Base-by-base conservation (phyloP, 768 basidiomycete genomes). In the Russula ochroleuca region DNA sequence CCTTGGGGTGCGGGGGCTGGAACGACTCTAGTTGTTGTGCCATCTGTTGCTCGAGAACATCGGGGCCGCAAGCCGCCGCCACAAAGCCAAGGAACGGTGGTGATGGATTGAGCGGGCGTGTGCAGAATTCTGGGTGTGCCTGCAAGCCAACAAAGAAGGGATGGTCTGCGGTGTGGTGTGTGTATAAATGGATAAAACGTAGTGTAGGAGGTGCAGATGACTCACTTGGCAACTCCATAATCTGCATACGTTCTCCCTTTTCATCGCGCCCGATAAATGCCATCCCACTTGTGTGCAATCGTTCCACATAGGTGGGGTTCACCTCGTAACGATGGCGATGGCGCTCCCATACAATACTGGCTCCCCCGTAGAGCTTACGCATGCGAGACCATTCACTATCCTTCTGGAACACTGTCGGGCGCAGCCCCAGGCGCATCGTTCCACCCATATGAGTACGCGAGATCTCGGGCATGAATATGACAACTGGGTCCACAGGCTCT, bases 381-480 rank as follows among this genome's bases (percentile, higher is more conserved):
- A 82, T 77, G 65, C 83, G 84, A 52, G 86, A 88, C 87, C 88
- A 92, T 19, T 88, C 87, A 1, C 85, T 86, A 13, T 78, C 81
- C 10, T 79, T 73, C 61, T 88, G 84, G 73, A 98, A 98, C 53
- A 98, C 83, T 2, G 96, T 99, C 4, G 96, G 94, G 21, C 96
- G 86, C 47, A 98, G 80, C 25, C 97, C 97, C 21, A 98, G 83
- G 14, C 97, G 88, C 97, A 99, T 99, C n/a, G 96, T 99, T 23
- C 97, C 97, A 56, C 97, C 97, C 85, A 98, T 93, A 68, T 98
- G 94, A 14, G 95, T 98, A 73, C 88, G 90, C 13, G 94, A 97
- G 69, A 99, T 92, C 74, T 99, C 97, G 19, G 97, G 97, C 97
- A 99, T 99, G 83, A 95, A 98, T 69, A 98, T 81, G 75, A 98